Evolutionary conservation across 345 rosid species (phyloP).

Genomic region (Nephelium lappaceum): DNA sequence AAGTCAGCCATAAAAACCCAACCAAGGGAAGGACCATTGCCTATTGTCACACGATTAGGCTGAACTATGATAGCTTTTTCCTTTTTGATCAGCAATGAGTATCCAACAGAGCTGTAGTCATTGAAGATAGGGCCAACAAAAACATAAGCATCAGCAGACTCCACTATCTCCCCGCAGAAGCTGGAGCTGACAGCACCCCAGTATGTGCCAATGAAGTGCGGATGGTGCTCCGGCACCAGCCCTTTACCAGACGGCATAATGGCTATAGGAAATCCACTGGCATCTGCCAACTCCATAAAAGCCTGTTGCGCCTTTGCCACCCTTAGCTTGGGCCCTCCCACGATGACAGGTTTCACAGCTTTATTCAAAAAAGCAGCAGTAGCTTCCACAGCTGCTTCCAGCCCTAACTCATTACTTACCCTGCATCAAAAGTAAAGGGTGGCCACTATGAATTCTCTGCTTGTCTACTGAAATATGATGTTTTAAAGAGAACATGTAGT

Average conservation of each 20-base stretch:
- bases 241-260: slow-evolving; percentile 79
- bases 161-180: slow-evolving; percentile 71
- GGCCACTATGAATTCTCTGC: neutral
- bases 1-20: slow-evolving; percentile 81
- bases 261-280: slow-evolving; percentile 57
- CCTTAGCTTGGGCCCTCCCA: slow-evolving; percentile 70
- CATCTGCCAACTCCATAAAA: slow-evolving; percentile 54
- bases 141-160: slow-evolving; percentile 76
- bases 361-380: slow-evolving; percentile 62
- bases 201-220: slow-evolving; percentile 70
- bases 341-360: slow-evolving; percentile 75
- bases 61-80: slow-evolving; percentile 61
- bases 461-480: neutral
- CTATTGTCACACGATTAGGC: slow-evolving; percentile 67
- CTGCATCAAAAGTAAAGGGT: slow-evolving; percentile 37
- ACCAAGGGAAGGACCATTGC: slow-evolving; percentile 72
- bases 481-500: neutral
- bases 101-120: slow-evolving; percentile 77
- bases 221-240: slow-evolving; percentile 60
- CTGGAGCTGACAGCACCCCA: slow-evolving; percentile 81
- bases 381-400: slow-evolving; percentile 79
- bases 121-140: slow-evolving; percentile 78
- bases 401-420: slow-evolving; percentile 61
- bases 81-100: slow-evolving; percentile 68
- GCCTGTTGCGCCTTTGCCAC: slow-evolving; percentile 58